phyloP scores from a whole-genome alignment of 2,329 filamentous ascomycete species.

The Bipolaris oryzae region DNA sequence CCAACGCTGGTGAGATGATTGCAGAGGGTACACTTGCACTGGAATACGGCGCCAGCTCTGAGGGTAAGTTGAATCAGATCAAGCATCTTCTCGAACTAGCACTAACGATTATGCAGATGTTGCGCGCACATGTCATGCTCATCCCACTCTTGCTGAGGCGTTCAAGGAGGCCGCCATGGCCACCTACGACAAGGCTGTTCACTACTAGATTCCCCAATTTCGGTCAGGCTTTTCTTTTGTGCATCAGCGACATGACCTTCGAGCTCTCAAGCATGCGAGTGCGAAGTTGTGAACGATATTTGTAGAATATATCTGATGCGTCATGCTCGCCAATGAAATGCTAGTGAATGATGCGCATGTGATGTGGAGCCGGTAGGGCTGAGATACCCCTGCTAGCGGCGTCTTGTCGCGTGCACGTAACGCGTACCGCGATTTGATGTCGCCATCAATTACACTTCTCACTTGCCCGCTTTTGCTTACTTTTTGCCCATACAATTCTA shows the following conservation, averaged over 20 bases:
- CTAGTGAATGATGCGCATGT: slow-evolving; percentile 9
- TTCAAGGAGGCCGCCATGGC: slow-evolving; percentile 99
- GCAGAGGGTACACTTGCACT: slow-evolving; percentile 93
- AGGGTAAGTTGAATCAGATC: slow-evolving; percentile 68
- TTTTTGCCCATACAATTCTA: slow-evolving; percentile 15
- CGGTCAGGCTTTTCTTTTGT: slow-evolving; percentile 34
- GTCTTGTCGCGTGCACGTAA: slow-evolving; percentile 31
- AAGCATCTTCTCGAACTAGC: background rate
- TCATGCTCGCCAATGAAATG: slow-evolving; percentile 34
- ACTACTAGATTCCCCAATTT: slow-evolving; percentile 67
- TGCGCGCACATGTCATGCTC: slow-evolving; percentile 86
- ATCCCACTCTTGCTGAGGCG: slow-evolving; percentile 93
- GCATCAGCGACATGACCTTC: slow-evolving; percentile 45
- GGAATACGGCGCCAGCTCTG: slow-evolving; percentile 93
- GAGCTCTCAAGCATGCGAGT: slow-evolving; percentile 37
- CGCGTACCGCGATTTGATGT: slow-evolving; percentile 40
- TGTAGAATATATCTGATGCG: slow-evolving; percentile 48
- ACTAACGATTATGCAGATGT: slow-evolving; percentile 40
- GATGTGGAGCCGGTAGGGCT: slow-evolving; percentile 29
- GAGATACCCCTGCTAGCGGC: slow-evolving; percentile 24
- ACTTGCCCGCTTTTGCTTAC: slow-evolving; percentile 13
- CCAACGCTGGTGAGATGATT: slow-evolving; percentile 99
- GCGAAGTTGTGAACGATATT: slow-evolving; percentile 50
- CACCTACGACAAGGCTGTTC: slow-evolving; percentile 92
- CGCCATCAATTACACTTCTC: slow-evolving; percentile 25